Conservation (phyloP, 2,329 filamentous ascomycete species). For the Cercospora sp. region DNA sequence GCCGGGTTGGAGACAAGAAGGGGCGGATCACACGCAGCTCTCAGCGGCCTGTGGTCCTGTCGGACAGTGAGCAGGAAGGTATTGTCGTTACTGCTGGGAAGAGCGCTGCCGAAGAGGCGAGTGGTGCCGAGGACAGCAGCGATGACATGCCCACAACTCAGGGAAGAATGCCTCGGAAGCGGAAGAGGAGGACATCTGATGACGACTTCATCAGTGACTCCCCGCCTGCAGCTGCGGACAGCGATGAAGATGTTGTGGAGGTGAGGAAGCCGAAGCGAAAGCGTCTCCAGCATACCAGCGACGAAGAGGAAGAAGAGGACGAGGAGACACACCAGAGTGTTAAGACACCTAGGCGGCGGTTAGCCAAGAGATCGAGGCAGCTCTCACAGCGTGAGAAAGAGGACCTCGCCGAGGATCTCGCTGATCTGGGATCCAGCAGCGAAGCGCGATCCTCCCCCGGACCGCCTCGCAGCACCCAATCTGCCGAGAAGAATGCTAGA, state of each 20-base stretch:
- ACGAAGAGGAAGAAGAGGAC: conserved; percentile 26
- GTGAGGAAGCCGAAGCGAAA: conserved; percentile 22
- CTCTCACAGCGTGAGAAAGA: conserved; percentile 40
- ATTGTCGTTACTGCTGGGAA: not conserved
- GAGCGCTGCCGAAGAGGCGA: not conserved
- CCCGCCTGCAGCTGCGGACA: conserved; percentile 26
- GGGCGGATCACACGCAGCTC: conserved; percentile 12
- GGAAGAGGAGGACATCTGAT: conserved; percentile 17
- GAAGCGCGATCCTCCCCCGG: conserved; percentile 32
- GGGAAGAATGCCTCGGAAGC: conserved; percentile 30
- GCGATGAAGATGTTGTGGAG: conserved; percentile 36
- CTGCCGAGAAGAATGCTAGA: conserved; percentile 40
- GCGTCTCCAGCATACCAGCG: conserved; percentile 17
- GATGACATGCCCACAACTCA: conserved; percentile 36
- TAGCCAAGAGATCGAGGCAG: conserved; percentile 27
- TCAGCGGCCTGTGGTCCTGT: conserved; percentile 19
- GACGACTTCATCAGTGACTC: conserved; percentile 32
- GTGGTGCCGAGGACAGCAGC: conserved; percentile 21
- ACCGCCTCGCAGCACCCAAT: conserved; percentile 33
- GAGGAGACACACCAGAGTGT: conserved; percentile 26
- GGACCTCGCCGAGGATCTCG: conserved; percentile 49
- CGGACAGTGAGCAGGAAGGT: conserved; percentile 20
- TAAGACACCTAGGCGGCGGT: conserved; percentile 31
- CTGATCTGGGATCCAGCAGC: conserved; percentile 43
- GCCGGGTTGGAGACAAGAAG: not conserved